phyloP scores from a whole-genome alignment of 2,329 filamentous ascomycete species.

The Ustulina deusta region DNA sequence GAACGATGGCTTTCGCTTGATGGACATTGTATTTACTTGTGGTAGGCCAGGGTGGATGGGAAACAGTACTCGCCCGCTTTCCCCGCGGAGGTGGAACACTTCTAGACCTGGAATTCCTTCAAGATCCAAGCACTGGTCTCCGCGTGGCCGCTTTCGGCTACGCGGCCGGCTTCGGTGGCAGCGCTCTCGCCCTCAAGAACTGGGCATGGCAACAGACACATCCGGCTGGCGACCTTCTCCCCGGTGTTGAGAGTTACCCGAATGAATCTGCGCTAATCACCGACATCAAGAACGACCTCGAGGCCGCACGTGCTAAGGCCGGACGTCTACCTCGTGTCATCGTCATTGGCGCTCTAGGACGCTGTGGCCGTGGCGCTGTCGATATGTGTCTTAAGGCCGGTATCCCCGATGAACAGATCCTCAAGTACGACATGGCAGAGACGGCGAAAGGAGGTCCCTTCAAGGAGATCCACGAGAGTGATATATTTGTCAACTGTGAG shows the following conservation, averaged over 20 bases:
- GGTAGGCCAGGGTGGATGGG: conserved; percentile 76
- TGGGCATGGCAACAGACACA: conserved; percentile 87
- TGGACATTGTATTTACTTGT: conserved; percentile 22
- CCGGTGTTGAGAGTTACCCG: conserved; percentile 74
- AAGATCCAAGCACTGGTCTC: conserved; percentile 73
- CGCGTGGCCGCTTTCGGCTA: conserved; percentile 80
- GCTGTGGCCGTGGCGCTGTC: conserved; percentile 87
- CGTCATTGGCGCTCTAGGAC: conserved; percentile 85
- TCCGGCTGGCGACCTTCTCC: conserved; percentile 71
- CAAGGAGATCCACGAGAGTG: conserved; percentile 78
- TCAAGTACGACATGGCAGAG: conserved; percentile 81
- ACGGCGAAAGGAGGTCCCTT: conserved; percentile 82
- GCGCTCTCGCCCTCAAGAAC: conserved; percentile 79
- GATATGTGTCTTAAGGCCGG: conserved; percentile 82
- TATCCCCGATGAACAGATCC: conserved; percentile 74
- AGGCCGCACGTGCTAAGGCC: conserved; percentile 71
- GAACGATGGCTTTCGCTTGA: neutral
- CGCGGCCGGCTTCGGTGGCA: conserved; percentile 80
- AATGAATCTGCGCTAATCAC: conserved; percentile 80
- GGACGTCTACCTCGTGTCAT: conserved; percentile 79
- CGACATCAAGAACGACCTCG: conserved; percentile 79
- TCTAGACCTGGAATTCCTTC: conserved; percentile 88
- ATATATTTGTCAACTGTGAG: conserved; percentile 83
- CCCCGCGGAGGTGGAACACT: conserved; percentile 80
- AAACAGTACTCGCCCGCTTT: conserved; percentile 82